Conservation (phyloP, 768 basidiomycete genomes). For the Aureoboletus auriporus region DNA sequence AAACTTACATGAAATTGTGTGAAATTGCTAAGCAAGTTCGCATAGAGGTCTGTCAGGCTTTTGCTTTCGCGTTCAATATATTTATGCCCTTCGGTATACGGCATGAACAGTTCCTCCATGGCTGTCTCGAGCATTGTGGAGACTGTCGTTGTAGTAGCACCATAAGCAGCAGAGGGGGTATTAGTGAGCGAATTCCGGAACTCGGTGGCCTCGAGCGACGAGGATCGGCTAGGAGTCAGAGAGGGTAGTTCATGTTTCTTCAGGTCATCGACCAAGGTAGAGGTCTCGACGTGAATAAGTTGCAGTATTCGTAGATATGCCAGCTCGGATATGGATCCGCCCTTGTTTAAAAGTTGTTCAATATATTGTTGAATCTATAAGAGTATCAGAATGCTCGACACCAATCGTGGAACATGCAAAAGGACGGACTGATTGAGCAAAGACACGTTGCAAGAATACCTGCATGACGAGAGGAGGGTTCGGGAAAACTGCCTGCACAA, state of each 20-base stretch:
- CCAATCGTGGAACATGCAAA: background rate
- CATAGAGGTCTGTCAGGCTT: constrained; percentile 77
- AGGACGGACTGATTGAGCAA: constrained; percentile 85
- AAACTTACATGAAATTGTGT: constrained; percentile 79
- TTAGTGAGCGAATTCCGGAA: constrained; percentile 54
- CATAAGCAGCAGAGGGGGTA: constrained; percentile 36
- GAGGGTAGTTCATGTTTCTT: constrained; percentile 86
- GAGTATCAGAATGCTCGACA: constrained; percentile 4
- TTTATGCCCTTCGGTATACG: constrained; percentile 86
- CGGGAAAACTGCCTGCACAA: constrained; percentile 98
- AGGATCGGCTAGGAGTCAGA: constrained; percentile 50
- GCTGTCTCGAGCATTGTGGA: constrained; percentile 89
- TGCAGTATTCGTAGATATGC: constrained; percentile 90
- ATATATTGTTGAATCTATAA: constrained; percentile 93
- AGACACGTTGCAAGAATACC: constrained; percentile 94
- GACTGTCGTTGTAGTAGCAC: constrained; percentile 46
- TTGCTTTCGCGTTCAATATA: constrained; percentile 92
- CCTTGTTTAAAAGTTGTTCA: constrained; percentile 80
- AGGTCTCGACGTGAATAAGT: constrained; percentile 77
- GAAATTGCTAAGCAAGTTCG: constrained; percentile 65
- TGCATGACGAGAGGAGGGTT: constrained; percentile 97
- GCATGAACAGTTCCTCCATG: constrained; percentile 94
- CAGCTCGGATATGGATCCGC: constrained; percentile 74
- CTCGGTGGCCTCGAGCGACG: constrained; percentile 57
- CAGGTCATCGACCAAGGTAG: constrained; percentile 81